Conservation (phyloP, 164 flowering plant species). For the Magnolia officinalis region DNA sequence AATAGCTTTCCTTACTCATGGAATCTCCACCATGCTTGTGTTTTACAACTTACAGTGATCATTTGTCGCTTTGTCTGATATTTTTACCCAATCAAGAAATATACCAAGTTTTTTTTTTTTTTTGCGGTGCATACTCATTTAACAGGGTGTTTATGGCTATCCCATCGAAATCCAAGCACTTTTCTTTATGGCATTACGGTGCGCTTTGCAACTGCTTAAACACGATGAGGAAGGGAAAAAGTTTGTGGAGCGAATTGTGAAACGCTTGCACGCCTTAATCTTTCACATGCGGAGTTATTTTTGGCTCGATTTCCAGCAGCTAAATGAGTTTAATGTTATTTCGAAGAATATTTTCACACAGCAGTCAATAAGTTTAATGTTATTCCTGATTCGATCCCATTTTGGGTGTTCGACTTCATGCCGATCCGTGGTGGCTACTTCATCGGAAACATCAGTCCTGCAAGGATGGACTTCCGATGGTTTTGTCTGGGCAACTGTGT, state of each 20-base stretch:
- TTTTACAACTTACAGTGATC: too few relatives aligned
- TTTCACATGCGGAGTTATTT: constrained; percentile 31
- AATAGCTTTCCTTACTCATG: too few relatives aligned
- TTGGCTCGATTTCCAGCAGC: constrained; percentile 28
- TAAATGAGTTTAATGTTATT: constrained; percentile 28
- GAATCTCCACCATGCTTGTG: too few relatives aligned
- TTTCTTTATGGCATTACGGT: constrained; percentile 28
- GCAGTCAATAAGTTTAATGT: constrained; percentile 30
- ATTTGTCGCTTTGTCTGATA: too few relatives aligned
- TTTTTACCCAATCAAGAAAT: neutral
- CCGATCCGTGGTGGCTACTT: constrained; percentile 30
- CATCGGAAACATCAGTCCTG: constrained; percentile 31
- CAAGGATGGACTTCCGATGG: constrained; percentile 33
- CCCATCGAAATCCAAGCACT: constrained; percentile 31
- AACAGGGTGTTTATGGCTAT: constrained; percentile 27
- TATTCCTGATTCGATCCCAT: constrained; percentile 30
- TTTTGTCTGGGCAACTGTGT: constrained; percentile 27
- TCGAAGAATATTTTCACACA: constrained; percentile 31
- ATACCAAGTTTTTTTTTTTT: neutral
- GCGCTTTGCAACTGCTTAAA: constrained; percentile 22
- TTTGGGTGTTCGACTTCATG: constrained; percentile 34
- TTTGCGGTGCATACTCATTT: neutral
- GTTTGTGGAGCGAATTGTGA: constrained; percentile 23
- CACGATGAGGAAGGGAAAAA: constrained; percentile 28
- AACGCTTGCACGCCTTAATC: constrained; percentile 26